Evolutionary conservation across 2,329 filamentous ascomycete genomes (phyloP), one percentile per base, ranked within the genome.

Genomic region (Ceratocystis variospora): DNA sequence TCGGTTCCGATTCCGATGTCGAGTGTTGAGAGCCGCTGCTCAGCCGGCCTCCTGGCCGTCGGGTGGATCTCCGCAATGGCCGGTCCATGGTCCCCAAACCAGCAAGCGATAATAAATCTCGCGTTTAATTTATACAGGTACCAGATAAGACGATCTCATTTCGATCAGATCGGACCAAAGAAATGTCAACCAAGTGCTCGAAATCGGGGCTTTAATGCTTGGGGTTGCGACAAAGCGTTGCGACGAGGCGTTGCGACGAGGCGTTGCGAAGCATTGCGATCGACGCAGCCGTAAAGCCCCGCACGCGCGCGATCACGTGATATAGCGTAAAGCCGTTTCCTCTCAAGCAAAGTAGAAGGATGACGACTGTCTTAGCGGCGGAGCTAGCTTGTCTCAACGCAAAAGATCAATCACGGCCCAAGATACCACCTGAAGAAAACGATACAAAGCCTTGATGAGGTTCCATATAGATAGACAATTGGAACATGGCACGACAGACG

Each of bases 61-160:
- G 44, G 33, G 61, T 48, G 46, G 61, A 63, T 22, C 61, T 46
- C 46, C 61, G 61, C 19, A 63, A 50, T 28, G 61, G 44, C 61
- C 61, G 48, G 31, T 46, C 63, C 63, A 55, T 64, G n/a, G 48
- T 45, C 28, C 12, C 19, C 28, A 33, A n/a, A 1, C 17, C 28
- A 37, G 17, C 53, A 59, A 15, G 33, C 2, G n/a, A 15, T 6
- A 28, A 12, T 12, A 19, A 15, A 53, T 19, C 0, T 25, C 7
- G n/a, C 8, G 48, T 41, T 12, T 41, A 41, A 41, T 41, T 41
- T 41, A 12, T 41, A 10, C 4, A 3, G 31, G 37, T 10, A 12
- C 37, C 37, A 12, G 10, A 41, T 41, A 41, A 4, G 10, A 41
- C 10, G 10, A 10, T 15, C 46, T 7, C n/a, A 7, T 19, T 22